These are phyloP conservation scores for Termitomyces sp. DNA, from an alignment of 768 basidiomycete genomes.

Conservation along the genomic window DNA sequence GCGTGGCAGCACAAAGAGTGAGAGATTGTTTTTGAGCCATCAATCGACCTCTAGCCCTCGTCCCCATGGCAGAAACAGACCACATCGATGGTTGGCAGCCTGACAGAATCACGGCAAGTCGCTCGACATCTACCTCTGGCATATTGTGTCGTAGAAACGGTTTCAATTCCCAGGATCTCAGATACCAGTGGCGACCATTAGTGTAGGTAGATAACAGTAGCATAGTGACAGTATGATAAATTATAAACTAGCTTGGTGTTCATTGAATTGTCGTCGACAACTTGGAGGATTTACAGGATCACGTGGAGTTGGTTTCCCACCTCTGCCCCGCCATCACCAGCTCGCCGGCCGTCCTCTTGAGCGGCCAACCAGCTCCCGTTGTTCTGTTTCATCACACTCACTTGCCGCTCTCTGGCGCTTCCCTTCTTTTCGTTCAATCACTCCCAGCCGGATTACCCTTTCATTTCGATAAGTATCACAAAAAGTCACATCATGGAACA, in stretches of 20 bases:
- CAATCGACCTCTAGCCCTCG: slow-evolving; percentile 25
- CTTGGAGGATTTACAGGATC: slow-evolving; percentile 33
- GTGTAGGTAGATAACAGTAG: neutral
- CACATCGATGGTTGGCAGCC: slow-evolving; percentile 60
- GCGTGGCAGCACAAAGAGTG: slow-evolving; percentile 50
- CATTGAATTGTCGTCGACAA: slow-evolving; percentile 16
- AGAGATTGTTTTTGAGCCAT: slow-evolving; percentile 54
- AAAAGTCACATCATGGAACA: slow-evolving; percentile 21
- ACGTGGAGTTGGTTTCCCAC: slow-evolving; percentile 16
- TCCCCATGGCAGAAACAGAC: slow-evolving; percentile 77
- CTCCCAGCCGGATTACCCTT: slow-evolving; percentile 28
- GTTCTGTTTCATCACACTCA: slow-evolving; percentile 10
- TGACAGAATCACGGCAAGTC: slow-evolving; percentile 40
- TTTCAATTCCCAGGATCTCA: slow-evolving; percentile 60
- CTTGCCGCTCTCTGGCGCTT: slow-evolving; percentile 25
- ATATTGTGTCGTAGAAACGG: slow-evolving; percentile 85
- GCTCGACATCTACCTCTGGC: slow-evolving; percentile 49
- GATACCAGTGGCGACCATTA: neutral
- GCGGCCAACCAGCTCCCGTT: slow-evolving; percentile 12
- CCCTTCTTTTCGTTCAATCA: slow-evolving; percentile 31
- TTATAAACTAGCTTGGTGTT: slow-evolving; percentile 47
- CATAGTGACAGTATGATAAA: neutral
- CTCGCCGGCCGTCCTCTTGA: slow-evolving; percentile 8
- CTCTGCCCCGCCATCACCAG: slow-evolving; percentile 15
- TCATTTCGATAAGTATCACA: slow-evolving; percentile 20